Evolutionary conservation across 306 rosid genomes (phyloP).

Genomic region (Betula pendula): DNA sequence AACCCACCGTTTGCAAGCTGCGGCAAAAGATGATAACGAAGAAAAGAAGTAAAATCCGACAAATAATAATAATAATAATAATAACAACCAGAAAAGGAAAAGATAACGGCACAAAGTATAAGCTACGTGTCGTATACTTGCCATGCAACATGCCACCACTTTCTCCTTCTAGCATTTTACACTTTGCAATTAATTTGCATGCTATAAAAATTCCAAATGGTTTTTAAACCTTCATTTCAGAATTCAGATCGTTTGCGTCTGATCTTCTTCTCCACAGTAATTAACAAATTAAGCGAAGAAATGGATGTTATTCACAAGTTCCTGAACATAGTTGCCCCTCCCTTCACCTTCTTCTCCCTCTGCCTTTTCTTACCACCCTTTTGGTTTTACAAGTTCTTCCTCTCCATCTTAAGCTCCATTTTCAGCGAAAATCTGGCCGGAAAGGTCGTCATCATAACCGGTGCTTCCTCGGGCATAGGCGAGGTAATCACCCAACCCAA

Average conservation of each 20-base stretch:
- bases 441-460: constrained; percentile 69
- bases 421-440: constrained; percentile 52
- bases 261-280: not conserved
- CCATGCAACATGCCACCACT: constrained; percentile 43
- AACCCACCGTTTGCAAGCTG: not conserved
- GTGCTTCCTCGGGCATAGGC: constrained; percentile 71
- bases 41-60: not conserved
- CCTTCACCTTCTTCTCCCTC: constrained; percentile 56
- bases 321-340: constrained; percentile 55
- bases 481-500: constrained; percentile 28
- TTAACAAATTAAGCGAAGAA: too few relatives aligned
- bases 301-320: constrained; percentile 49
- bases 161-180: constrained; percentile 2
- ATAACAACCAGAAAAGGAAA: not conserved
- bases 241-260: not conserved
- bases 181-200: not conserved
- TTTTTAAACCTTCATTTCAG: not conserved
- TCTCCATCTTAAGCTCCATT: constrained; percentile 27
- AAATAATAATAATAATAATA: too few relatives aligned
- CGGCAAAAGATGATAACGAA: not conserved
- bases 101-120: not conserved
- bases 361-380: constrained; percentile 54
- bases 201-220: not conserved
- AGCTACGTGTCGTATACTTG: constrained; percentile 38
- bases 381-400: constrained; percentile 40